phyloP scores from a whole-genome alignment of 2,329 filamentous ascomycete genomes.

The Helotiales sp. region DNA sequence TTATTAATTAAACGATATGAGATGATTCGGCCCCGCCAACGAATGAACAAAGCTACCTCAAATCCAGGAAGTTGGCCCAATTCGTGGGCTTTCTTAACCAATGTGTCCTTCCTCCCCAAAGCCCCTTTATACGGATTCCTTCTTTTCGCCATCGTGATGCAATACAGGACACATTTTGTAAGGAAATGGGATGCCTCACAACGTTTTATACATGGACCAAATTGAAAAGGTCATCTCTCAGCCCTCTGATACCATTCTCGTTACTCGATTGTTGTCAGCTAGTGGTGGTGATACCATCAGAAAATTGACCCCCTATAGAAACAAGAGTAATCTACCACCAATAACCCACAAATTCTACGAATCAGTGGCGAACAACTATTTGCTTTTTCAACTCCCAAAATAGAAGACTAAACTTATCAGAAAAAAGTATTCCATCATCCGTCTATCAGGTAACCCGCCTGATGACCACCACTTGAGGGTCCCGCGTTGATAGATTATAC shows the following conservation, averaged over 20 bases:
- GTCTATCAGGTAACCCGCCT: no score
- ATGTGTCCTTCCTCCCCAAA: background rate
- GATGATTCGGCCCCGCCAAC: background rate
- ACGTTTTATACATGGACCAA: background rate
- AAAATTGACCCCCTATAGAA: no score
- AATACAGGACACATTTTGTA: background rate
- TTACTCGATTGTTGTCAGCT: no score
- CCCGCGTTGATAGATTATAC: no score
- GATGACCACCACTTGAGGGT: no score
- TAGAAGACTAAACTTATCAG: no score
- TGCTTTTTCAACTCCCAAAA: no score
- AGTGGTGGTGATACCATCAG: no score
- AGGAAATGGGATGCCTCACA: background rate
- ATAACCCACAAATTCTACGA: no score
- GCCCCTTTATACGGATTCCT: background rate
- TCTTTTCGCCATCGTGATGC: background rate
- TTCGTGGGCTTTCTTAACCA: background rate
- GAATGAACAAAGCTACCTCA: background rate
- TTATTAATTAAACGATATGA: background rate
- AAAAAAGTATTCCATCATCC: no score
- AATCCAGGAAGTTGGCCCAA: background rate
- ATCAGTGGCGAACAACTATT: no score
- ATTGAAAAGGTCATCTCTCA: background rate
- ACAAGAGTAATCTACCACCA: no score
- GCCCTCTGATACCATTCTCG: background rate